These are phyloP conservation scores for Acanthamoeba lenticulata DNA, from an alignment of 208 protist species.

Conservation along the genomic window DNA sequence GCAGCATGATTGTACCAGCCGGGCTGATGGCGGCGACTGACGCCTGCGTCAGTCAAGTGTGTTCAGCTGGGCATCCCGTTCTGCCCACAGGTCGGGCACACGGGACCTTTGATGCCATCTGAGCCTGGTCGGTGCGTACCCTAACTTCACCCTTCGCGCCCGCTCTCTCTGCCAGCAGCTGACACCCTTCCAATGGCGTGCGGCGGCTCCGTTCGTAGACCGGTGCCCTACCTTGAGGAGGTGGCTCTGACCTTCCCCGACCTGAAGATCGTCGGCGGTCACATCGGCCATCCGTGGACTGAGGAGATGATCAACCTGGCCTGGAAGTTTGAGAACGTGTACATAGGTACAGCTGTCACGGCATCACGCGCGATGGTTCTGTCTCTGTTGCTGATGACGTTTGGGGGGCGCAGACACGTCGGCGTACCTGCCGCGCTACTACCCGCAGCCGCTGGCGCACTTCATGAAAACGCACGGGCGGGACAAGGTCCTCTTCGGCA, in stretches of 20 bases:
- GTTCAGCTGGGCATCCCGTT: conserved; percentile 70
- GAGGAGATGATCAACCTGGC: conserved; percentile 74
- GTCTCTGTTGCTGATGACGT: neutral
- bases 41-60: conserved; percentile 68
- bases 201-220: neutral
- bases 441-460: conserved; percentile 39
- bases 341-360: conserved; percentile 48
- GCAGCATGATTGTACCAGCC: too few species aligned
- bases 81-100: conserved; percentile 71
- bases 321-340: conserved; percentile 71
- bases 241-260: conserved; percentile 72
- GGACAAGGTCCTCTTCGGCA: conserved; percentile 62
- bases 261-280: conserved; percentile 71
- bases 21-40: too few species aligned
- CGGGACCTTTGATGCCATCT: conserved; percentile 66
- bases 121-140: conserved; percentile 54
- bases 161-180: neutral
- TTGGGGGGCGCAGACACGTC: conserved; percentile 27
- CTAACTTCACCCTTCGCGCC: neutral
- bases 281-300: conserved; percentile 74
- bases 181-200: neutral
- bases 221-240: conserved; percentile 72
- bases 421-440: conserved; percentile 60
- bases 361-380: neutral
- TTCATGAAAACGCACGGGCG: conserved; percentile 57